These are phyloP conservation scores for Termitomyces sp. DNA, from an alignment of 768 basidiomycete genomes.

Conservation along the genomic window DNA sequence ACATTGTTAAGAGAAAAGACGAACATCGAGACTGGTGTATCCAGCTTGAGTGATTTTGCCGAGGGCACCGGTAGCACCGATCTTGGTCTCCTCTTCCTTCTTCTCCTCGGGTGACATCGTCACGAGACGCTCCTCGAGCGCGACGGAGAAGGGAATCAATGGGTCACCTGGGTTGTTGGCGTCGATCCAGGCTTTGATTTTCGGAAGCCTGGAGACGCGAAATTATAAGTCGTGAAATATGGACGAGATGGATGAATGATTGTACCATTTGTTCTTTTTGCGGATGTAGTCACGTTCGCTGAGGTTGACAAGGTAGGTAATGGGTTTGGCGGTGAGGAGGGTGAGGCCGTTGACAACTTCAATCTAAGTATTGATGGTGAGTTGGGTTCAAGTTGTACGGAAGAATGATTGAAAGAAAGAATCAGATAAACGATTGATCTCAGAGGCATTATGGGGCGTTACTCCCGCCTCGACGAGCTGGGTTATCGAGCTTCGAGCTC, in stretches of 20 bases:
- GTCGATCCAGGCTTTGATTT: conserved; percentile 99
- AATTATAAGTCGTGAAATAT: not conserved
- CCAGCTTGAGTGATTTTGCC: conserved; percentile 96
- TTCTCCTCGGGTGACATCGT: conserved; percentile 59
- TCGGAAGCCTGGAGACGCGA: conserved; percentile 59
- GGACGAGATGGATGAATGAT: not conserved
- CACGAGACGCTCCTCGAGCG: conserved; percentile 87
- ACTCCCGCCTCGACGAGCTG: conserved; percentile 88
- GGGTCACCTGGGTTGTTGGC: conserved; percentile 92
- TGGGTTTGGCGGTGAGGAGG: conserved; percentile 93
- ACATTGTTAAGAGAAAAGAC: conserved; percentile 16
- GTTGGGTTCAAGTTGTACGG: conserved; percentile 4
- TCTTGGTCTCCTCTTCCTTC: conserved; percentile 69
- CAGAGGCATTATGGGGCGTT: conserved; percentile 66
- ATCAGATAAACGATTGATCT: conserved; percentile 44
- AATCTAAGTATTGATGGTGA: conserved; percentile 44
- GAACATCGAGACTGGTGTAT: conserved; percentile 78
- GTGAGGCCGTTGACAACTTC: conserved; percentile 86
- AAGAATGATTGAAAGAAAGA: conserved; percentile 3
- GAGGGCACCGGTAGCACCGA: conserved; percentile 70
- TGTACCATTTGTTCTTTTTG: conserved; percentile 98
- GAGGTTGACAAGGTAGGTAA: conserved; percentile 96
- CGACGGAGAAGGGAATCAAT: conserved; percentile 95
- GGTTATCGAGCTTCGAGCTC: conserved; percentile 77
- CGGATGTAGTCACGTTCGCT: conserved; percentile 91